Conservation (phyloP, 2,329 filamentous ascomycete species). For the Ophiostoma quercus region DNA sequence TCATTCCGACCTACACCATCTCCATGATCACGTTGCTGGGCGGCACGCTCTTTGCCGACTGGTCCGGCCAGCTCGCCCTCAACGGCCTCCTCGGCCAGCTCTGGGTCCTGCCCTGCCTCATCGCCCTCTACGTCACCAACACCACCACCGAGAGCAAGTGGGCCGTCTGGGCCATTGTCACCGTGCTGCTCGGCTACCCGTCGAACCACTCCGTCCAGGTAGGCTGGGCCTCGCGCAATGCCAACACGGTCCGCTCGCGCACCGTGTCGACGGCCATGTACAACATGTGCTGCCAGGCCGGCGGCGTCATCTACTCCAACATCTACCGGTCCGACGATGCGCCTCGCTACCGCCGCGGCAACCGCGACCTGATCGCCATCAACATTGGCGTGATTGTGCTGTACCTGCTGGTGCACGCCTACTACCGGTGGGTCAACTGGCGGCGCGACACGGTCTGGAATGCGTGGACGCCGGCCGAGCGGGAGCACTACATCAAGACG, state of each 20-base stretch:
- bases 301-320: conserved; percentile 40
- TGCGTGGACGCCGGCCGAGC: conserved; percentile 32
- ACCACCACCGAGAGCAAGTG: conserved; percentile 38
- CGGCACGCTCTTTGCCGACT: conserved; percentile 40
- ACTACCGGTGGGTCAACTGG: conserved; percentile 35
- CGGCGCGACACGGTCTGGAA: conserved; percentile 26
- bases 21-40: conserved; percentile 37
- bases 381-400: conserved; percentile 33
- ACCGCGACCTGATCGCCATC: conserved; percentile 50
- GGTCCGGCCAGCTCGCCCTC: conserved; percentile 47
- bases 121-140: conserved; percentile 44
- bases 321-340: conserved; percentile 38
- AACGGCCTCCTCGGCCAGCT: conserved; percentile 47
- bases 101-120: conserved; percentile 56
- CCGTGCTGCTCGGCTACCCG: conserved; percentile 40
- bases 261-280: conserved; percentile 59
- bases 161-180: conserved; percentile 41
- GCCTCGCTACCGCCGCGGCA: conserved; percentile 51
- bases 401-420: conserved; percentile 33
- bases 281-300: conserved; percentile 49
- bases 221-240: conserved; percentile 50
- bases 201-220: conserved; percentile 46
- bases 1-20: conserved; percentile 48
- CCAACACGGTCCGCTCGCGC: conserved; percentile 55
- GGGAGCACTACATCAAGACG: conserved; percentile 31